Conservation (phyloP, 768 basidiomycete genomes). For the Mycena belliarum region DNA sequence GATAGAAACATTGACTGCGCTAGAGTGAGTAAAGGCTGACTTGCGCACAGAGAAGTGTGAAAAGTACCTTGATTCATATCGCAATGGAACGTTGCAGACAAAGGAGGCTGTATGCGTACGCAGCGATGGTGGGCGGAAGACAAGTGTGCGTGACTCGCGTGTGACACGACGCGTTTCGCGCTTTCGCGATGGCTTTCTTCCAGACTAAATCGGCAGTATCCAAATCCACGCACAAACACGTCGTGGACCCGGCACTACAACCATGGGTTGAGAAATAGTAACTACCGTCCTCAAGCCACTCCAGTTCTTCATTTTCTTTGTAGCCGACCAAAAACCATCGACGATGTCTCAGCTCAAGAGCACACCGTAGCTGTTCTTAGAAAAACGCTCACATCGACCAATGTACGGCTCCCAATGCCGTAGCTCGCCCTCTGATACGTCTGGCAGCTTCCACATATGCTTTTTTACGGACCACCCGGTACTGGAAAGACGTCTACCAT, state of each 20-base stretch:
- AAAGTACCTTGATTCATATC: slow-evolving; percentile 6
- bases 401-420: slow-evolving; percentile 52
- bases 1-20: slow-evolving; percentile 8
- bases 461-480: slow-evolving; percentile 99
- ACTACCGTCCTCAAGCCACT: no score
- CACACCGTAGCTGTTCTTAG: slow-evolving; percentile 90
- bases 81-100: not conserved
- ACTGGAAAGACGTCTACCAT: slow-evolving; percentile 99
- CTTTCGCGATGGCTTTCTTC: slow-evolving; percentile 64
- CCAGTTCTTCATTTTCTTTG: not conserved
- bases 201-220: slow-evolving; percentile 40
- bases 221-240: slow-evolving; percentile 43
- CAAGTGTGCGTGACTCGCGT: not conserved
- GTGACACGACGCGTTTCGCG: slow-evolving; percentile 11
- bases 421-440: not conserved
- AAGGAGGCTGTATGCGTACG: not conserved
- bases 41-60: not conserved
- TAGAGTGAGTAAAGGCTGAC: not conserved
- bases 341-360: slow-evolving; percentile 96
- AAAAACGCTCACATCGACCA: slow-evolving; percentile 90
- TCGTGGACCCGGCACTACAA: slow-evolving; percentile 60
- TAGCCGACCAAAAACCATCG: slow-evolving; percentile 90
- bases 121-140: not conserved
- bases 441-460: slow-evolving; percentile 93
- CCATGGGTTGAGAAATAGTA: slow-evolving; percentile 99